Percentiles rank a stretch among this genome's conserved stretches.
phyloP scores from a whole-genome alignment of 2,329 filamentous ascomycete species.

The Parafenestella ontariensis region DNA sequence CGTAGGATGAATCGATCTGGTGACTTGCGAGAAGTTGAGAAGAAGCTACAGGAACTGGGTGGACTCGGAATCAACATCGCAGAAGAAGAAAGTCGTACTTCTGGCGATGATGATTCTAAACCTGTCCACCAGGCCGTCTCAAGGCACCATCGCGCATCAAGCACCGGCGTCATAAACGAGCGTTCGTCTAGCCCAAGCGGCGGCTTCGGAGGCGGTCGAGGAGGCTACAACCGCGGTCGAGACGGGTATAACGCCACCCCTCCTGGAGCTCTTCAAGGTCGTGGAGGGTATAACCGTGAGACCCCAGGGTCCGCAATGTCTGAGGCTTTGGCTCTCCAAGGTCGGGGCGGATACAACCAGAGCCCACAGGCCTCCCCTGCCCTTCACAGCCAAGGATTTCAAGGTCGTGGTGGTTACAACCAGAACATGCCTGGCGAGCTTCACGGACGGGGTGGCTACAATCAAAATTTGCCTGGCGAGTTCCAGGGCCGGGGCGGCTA shows the following conservation, averaged over 20 bases:
- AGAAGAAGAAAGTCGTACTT: constrained; percentile 39
- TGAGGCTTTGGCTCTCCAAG: constrained; percentile 29
- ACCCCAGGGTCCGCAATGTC: constrained; percentile 22
- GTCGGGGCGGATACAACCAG: constrained; percentile 21
- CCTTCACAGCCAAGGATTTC: constrained; percentile 26
- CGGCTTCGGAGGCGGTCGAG: constrained; percentile 39
- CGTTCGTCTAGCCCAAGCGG: constrained; percentile 42
- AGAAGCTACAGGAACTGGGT: constrained; percentile 35
- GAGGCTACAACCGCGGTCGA: constrained; percentile 44
- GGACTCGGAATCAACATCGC: constrained; percentile 46
- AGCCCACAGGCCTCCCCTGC: constrained; percentile 24
- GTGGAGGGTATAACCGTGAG: constrained; percentile 39
- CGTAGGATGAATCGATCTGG: constrained; percentile 27
- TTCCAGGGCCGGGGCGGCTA: constrained; percentile 44
- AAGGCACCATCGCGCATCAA: constrained; percentile 38
- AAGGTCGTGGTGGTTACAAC: constrained; percentile 42
- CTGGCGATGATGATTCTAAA: constrained; percentile 40
- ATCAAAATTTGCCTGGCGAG: constrained; percentile 39
- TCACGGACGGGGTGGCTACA: constrained; percentile 43
- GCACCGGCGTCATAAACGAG: constrained; percentile 35
- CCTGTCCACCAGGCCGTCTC: constrained; percentile 36
- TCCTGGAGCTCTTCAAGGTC: constrained; percentile 39
- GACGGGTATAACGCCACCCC: constrained; percentile 45
- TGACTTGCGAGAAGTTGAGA: constrained; percentile 37
- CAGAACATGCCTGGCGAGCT: constrained; percentile 33